Conservation (phyloP, 2,329 filamentous ascomycete genomes). For the Aspergillus unguis region DNA sequence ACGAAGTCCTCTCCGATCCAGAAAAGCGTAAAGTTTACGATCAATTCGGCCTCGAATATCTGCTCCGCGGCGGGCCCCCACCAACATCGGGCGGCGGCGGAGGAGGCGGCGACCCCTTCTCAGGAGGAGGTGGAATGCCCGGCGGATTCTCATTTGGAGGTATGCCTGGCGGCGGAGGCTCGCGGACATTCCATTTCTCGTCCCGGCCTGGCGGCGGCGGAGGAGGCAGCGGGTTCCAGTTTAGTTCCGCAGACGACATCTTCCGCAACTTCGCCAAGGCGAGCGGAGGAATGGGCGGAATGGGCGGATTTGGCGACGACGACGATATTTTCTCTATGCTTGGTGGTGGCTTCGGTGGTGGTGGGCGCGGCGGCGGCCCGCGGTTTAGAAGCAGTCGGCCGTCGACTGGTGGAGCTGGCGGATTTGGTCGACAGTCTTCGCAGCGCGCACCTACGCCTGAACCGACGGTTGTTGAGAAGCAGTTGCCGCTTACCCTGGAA, state of each 20-base stretch:
- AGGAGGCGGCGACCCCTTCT: slow-evolving; percentile 59
- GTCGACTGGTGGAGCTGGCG: slow-evolving; percentile 13
- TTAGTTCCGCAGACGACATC: slow-evolving; percentile 78
- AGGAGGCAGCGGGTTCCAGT: slow-evolving; percentile 69
- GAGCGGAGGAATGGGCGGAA: slow-evolving; percentile 48
- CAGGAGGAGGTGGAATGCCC: slow-evolving; percentile 51
- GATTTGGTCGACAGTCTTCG: slow-evolving; percentile 24
- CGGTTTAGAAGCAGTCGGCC: slow-evolving; percentile 30
- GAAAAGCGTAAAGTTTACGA: slow-evolving; percentile 97
- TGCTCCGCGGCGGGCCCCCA: slow-evolving; percentile 72
- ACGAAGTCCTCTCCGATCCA: slow-evolving; percentile 95
- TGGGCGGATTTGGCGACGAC: slow-evolving; percentile 46
- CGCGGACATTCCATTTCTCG: slow-evolving; percentile 47
- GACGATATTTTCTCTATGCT: slow-evolving; percentile 55
- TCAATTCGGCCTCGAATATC: slow-evolving; percentile 88
- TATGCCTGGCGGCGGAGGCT: slow-evolving; percentile 52
- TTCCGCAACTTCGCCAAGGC: slow-evolving; percentile 78
- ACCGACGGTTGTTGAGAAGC: slow-evolving; percentile 84
- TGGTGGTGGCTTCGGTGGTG: slow-evolving; percentile 41
- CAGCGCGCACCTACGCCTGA: slow-evolving; percentile 63
- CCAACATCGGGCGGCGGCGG: slow-evolving; percentile 61
- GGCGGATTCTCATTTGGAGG: slow-evolving; percentile 52
- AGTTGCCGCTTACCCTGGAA: slow-evolving; percentile 76
- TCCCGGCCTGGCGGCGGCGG: slow-evolving; percentile 54
- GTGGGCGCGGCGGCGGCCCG: slow-evolving; percentile 38